Evolutionary conservation across 192 early-diverging fungal genomes (phyloP).

Genomic region (Diversispora epigaea): DNA sequence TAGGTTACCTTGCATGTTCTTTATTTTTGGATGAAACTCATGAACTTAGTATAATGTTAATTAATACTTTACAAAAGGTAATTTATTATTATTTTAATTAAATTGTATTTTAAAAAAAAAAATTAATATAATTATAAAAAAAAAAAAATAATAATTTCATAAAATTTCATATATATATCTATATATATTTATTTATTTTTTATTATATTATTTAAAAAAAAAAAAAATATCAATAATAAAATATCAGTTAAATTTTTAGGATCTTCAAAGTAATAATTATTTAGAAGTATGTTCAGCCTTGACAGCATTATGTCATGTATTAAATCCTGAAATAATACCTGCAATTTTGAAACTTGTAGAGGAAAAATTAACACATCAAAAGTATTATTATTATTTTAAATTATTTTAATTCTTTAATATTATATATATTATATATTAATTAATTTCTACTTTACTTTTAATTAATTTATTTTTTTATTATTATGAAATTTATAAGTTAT

Average conservation of each 20-base stretch:
- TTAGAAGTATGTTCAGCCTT: conserved; percentile 51
- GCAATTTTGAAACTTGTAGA: conserved; percentile 45
- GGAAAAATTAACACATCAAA: conserved; percentile 40
- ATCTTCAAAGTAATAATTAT: conserved; percentile 54
- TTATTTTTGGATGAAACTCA: conserved; percentile 49
- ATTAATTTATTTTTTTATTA: too few species aligned
- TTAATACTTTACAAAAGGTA: conserved; percentile 57
- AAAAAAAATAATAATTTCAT: not conserved
- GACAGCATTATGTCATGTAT: conserved; percentile 49
- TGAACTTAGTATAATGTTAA: conserved; percentile 55
- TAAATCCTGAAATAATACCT: conserved; percentile 45
- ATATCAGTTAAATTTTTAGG: conserved; percentile 33
- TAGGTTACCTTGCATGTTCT: conserved; percentile 53
- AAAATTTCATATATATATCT: not conserved
- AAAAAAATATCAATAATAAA: not conserved
- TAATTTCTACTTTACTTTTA: too few species aligned
- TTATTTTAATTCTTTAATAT: not conserved
- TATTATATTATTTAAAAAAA: not conserved
- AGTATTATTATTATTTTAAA: conserved; percentile 37
- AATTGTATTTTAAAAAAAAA: too few species aligned
- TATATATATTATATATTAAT: too few species aligned
- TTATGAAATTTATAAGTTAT: conserved; percentile 36
- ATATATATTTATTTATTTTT: conserved; percentile 22
- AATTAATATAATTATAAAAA: too few species aligned
- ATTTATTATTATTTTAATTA: too few species aligned